Base-by-base conservation (phyloP, 2,329 filamentous ascomycete species). In the Colletotrichum graminicola region DNA sequence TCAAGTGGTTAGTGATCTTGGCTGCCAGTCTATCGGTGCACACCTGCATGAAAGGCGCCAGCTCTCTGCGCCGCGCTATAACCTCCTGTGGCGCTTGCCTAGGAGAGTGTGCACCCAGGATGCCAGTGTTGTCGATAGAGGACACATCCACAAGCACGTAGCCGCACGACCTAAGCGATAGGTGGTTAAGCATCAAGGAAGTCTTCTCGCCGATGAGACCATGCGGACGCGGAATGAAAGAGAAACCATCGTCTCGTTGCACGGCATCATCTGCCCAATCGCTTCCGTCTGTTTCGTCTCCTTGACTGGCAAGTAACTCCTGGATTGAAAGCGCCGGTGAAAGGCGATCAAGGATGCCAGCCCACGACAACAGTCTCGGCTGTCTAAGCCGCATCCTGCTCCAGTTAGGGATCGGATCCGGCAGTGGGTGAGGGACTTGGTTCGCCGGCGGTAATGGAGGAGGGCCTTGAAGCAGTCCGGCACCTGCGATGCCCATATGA, bases 101-200 rank as follows among this genome's bases (percentile, higher is more conserved):
- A 2, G 66, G 60, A 7, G 73, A 74, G 4, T 18, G 71, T 14
- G 73, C 51, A 2, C 78, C 76, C 26, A 83, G 74, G 57, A 84
- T 75, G 32, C 73, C 73, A 61, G 80, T 78, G 12, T 84, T 81
- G 66, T 84, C 79, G 56, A 84, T 78, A 34, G 76, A 76, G 0
- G 76, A 65, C 0, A 72, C 39, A 23, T 82, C 79, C 1, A 91
- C 76, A 7, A 80, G 78, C 43, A 85, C 87, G 75, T 92, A 92
- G 62, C 90, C 90, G 76, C 90, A 92, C 0, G 89, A 91, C 41
- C 85, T 85, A 78, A 92, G 86, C 1, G 84, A 82, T 39, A 91
- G 78, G 18, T 75, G 78, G 34, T 78, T 77, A 29, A 85, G 75
- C 21, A 74, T 75, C 45, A 79, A 80, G 5, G 65, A 70, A n/a